Conservation (phyloP, 306 rosid species). For the Vicia faba region DNA sequence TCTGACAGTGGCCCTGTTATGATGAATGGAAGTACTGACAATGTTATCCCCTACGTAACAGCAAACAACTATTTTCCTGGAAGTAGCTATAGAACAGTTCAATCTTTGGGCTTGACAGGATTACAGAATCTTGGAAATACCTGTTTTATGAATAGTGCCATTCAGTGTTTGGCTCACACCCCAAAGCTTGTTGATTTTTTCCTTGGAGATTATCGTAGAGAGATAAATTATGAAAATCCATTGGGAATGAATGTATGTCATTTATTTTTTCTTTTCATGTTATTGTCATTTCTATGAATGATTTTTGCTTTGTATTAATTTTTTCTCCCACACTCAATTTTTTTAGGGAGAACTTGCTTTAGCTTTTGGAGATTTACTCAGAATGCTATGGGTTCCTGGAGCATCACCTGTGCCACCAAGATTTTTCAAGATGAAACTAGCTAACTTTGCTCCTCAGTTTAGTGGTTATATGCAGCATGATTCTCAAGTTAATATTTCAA, state of each 20-base stretch:
- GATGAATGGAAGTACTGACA: constrained; percentile 59
- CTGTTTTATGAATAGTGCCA: constrained; percentile 89
- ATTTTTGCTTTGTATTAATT: constrained; percentile 11
- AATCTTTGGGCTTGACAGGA: constrained; percentile 76
- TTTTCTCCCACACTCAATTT: constrained; percentile 7
- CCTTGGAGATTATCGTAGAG: constrained; percentile 71
- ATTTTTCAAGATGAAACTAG: constrained; percentile 65
- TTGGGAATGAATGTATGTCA: constrained; percentile 78
- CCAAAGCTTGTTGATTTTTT: constrained; percentile 77
- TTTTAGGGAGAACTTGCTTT: constrained; percentile 88
- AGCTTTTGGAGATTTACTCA: constrained; percentile 82
- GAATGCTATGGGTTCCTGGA: constrained; percentile 83
- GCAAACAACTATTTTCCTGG: constrained; percentile 38
- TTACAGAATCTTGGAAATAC: constrained; percentile 92
- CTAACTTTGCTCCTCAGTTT: constrained; percentile 82
- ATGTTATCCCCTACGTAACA: constrained; percentile 41
- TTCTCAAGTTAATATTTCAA: constrained; percentile 70
- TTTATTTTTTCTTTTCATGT: constrained; percentile 26
- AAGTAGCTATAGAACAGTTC: constrained; percentile 53
- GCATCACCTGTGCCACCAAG: constrained; percentile 64
- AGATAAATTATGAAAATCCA: constrained; percentile 78
- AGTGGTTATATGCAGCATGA: constrained; percentile 87
- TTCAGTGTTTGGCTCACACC: constrained; percentile 89
- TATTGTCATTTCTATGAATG: constrained; percentile 14
- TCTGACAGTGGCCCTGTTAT: constrained; percentile 34